Base-by-base conservation (phyloP, 805 yeast species). In the Candida ortonii region DNA sequence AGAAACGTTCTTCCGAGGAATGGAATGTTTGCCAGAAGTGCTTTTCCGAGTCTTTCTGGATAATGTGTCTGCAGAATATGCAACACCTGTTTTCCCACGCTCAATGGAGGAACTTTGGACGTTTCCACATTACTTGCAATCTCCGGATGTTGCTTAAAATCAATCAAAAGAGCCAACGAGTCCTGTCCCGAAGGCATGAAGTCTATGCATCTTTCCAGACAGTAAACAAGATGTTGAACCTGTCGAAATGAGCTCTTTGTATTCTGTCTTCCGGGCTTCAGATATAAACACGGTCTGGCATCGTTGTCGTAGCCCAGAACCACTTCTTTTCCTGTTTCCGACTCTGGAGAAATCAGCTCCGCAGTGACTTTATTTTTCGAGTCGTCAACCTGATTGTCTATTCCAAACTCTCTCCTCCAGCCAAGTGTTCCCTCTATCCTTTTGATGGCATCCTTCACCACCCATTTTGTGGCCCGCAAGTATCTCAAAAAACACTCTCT, bases 101-200 rank as follows among this genome's bases (percentile, higher is more conserved):
- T 73, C 26, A 90, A 68, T 1, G 96, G 87, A n/a, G 97, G 97
- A 37, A 87, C 76, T 55, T 84, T 86, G 38, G 82, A 73, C 20
- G 76, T 65, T 37, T 64, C 68, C 34, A 66, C 78, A 57, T 70
- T 70, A 21, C 64, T 71, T 52, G 59, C 59, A 25, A 62, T 53
- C 54, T 66, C 70, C 36, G 85, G 83, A 40, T 86, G 79, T 13
- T 84, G 80, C 61, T 90, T 86, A 64, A 93, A 90, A 61, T 93
- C 98, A 46, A 93, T 90, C 44, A 94, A 67, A 34, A 93, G 64
- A 1, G 97, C 96, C 34, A 93, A 67, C 9, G 94, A 82, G 55
- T 90, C 98, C 62, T 93, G 98, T 15, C 97, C 97, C 0, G 87
- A 72, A 1, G 97, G 96, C 97, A 93, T 90, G 60, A 76, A 85